Conservation (phyloP, 352 stramenopile species). For the Plasmopara halstedii region DNA sequence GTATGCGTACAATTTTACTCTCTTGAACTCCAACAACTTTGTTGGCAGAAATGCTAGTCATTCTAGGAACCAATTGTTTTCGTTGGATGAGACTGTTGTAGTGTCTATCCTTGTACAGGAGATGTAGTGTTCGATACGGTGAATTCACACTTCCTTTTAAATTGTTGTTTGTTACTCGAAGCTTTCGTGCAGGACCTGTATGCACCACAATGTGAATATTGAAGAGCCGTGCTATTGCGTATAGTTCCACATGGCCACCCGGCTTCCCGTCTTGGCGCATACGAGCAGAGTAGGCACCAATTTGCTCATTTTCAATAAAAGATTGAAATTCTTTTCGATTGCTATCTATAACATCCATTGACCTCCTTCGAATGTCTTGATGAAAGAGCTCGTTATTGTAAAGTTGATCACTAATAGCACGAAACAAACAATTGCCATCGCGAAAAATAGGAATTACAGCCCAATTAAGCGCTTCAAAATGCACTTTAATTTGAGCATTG, state of each 20-base stretch:
- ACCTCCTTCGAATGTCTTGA: slow-evolving; percentile 27
- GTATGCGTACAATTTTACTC: slow-evolving; percentile 6
- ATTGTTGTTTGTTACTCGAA: slow-evolving; percentile 35
- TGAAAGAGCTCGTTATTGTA: slow-evolving; percentile 40
- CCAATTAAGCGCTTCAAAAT: slow-evolving; percentile 34
- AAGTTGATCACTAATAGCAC: slow-evolving; percentile 50
- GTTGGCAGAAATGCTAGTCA: slow-evolving; percentile 8
- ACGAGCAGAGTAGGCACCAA: slow-evolving; percentile 34
- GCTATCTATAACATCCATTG: slow-evolving; percentile 38
- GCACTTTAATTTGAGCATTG: slow-evolving; percentile 29
- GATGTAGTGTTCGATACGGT: slow-evolving; percentile 29
- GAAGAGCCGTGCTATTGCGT: slow-evolving; percentile 44
- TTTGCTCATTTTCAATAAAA: slow-evolving; percentile 27
- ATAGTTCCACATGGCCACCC: slow-evolving; percentile 59
- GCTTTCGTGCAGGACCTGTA: slow-evolving; percentile 32
- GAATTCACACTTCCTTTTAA: slow-evolving; percentile 7
- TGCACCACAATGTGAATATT: slow-evolving; percentile 58
- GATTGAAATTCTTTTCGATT: slow-evolving; percentile 32
- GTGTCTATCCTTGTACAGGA: slow-evolving; percentile 44
- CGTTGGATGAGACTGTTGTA: slow-evolving; percentile 44
- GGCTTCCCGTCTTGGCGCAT: slow-evolving; percentile 44
- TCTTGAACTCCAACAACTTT: slow-evolving; percentile 5
- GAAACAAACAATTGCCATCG: slow-evolving; percentile 54
- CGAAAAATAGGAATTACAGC: slow-evolving; percentile 17
- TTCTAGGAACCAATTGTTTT: slow-evolving; percentile 5